Conservation (phyloP, 1,284 basidiomycete genomes). For the Rhizoctonia solani region DNA sequence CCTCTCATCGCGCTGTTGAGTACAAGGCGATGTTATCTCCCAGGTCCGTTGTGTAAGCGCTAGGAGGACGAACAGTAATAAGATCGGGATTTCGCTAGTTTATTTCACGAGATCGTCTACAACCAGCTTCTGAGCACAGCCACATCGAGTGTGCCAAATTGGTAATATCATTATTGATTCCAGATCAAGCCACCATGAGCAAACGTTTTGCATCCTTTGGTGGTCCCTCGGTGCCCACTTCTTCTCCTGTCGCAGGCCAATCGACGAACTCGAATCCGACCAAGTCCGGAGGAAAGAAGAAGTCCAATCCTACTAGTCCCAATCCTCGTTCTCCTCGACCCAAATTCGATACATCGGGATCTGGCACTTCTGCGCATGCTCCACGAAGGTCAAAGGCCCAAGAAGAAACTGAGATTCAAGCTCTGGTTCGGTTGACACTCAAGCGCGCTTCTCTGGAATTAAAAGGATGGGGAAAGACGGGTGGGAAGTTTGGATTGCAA, state of each 20-base stretch:
- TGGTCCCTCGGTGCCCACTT: constrained; percentile 17
- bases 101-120: neutral
- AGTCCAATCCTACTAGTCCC: constrained; percentile 13
- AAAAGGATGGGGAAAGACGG: constrained; percentile 3
- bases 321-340: neutral
- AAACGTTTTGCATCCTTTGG: constrained; percentile 29
- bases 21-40: too few species aligned
- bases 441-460: constrained; percentile 12
- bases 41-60: too few species aligned
- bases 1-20: too few species aligned
- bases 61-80: too few species aligned
- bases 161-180: neutral
- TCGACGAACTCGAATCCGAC: neutral
- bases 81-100: too few species aligned
- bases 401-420: constrained; percentile 6
- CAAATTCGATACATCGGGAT: neutral
- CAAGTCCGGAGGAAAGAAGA: constrained; percentile 9
- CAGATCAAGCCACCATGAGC: constrained; percentile 26
- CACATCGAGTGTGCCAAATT: neutral
- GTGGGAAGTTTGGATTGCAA: neutral
- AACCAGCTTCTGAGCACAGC: neutral
- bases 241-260: constrained; percentile 9
- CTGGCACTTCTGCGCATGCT: neutral
- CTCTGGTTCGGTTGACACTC: neutral
- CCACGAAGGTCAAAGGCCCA: too few species aligned